Conservation (phyloP, 768 basidiomycete genomes). For the Leucosporidium creatinivorum region DNA sequence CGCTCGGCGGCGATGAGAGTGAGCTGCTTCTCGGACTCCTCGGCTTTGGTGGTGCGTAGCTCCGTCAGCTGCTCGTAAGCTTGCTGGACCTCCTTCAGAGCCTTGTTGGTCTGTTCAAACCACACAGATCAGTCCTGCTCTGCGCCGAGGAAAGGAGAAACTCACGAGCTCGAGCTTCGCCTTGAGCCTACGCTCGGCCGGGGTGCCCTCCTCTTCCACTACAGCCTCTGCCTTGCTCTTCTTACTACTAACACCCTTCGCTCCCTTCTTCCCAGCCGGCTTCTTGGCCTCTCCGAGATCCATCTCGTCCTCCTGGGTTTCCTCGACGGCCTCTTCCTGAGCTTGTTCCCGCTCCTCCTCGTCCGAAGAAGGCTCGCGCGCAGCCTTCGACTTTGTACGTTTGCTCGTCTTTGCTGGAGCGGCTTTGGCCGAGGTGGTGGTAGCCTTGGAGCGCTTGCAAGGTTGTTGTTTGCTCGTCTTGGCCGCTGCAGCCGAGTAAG, state of each 20-base stretch:
- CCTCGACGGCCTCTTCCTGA: background rate
- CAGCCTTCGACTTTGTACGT: background rate
- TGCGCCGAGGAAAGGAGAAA: background rate
- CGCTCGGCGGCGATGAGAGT: conserved; percentile 21
- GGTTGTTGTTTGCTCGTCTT: background rate
- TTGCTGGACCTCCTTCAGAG: background rate
- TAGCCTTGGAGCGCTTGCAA: background rate
- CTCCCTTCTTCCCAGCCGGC: conserved; percentile 3
- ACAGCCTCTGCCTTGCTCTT: background rate
- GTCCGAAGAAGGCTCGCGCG: background rate
- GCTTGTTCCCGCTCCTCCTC: background rate
- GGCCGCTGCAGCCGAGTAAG: background rate
- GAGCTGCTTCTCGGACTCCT: conserved; percentile 18
- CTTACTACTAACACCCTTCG: background rate
- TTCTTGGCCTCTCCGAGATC: background rate
- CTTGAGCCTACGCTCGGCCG: conserved; percentile 22
- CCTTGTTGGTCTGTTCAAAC: conserved; percentile 5
- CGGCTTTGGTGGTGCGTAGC: conserved; percentile 23
- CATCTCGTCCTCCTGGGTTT: background rate
- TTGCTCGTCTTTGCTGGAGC: background rate
- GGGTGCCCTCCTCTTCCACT: background rate
- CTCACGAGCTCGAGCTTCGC: conserved; percentile 23
- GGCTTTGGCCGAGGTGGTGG: background rate
- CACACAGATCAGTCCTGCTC: background rate
- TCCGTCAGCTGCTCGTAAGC: conserved; percentile 8